These are phyloP conservation scores for Geosiphon pyriformis DNA, from an alignment of 192 early-diverging fungal species.

Conservation along the genomic window DNA sequence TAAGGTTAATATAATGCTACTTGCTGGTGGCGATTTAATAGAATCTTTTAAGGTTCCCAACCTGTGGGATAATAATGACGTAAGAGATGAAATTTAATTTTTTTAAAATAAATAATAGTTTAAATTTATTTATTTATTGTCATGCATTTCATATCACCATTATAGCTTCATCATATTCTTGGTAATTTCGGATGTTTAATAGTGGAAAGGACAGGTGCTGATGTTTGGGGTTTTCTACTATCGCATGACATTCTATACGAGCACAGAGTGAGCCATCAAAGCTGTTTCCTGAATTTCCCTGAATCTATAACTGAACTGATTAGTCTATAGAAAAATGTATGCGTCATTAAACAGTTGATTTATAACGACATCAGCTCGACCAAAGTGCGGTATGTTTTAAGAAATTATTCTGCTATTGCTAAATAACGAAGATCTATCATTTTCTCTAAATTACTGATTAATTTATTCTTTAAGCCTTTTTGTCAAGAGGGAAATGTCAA, in stretches of 20 bases:
- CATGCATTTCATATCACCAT: background rate
- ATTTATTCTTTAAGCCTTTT: slow-evolving; percentile 57
- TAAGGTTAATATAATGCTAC: slow-evolving; percentile 79
- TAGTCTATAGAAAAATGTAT: slow-evolving; percentile 76
- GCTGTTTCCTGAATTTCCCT: background rate
- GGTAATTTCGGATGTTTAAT: slow-evolving; percentile 90
- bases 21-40: slow-evolving; percentile 96
- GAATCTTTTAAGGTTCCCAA: slow-evolving; percentile 89
- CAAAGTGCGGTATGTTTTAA: slow-evolving; percentile 70
- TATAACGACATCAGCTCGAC: slow-evolving; percentile 98
- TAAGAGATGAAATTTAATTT: slow-evolving; percentile 39
- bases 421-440: too few species aligned
- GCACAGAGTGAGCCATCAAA: slow-evolving; percentile 57
- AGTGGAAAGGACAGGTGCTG: slow-evolving; percentile 90
- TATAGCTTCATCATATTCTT: slow-evolving; percentile 81
- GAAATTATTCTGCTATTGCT: too few species aligned
- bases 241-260: slow-evolving; percentile 85
- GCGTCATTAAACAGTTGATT: slow-evolving; percentile 92
- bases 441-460: background rate
- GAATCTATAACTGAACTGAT: too few species aligned
- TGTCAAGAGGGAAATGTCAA: slow-evolving; percentile 88
- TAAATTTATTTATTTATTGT: background rate
- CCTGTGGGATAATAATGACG: slow-evolving; percentile 84
- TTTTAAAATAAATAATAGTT: background rate
- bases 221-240: slow-evolving; percentile 89